Evolutionary conservation across 2,329 filamentous ascomycete genomes (phyloP).

Genomic region (Cytospora piceae): DNA sequence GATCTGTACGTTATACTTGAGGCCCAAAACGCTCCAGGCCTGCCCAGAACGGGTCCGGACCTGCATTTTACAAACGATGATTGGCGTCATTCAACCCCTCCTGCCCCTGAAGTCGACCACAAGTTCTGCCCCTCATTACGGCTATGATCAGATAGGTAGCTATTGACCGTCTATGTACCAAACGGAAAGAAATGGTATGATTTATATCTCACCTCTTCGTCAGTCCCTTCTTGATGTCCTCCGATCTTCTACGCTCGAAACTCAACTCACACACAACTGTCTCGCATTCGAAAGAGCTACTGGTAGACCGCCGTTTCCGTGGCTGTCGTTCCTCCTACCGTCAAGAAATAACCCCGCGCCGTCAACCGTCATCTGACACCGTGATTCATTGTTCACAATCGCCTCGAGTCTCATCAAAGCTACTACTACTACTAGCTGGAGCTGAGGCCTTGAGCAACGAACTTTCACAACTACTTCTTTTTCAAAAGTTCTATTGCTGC

Average conservation of each 20-base stretch:
- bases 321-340: background rate
- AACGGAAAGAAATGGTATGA: background rate
- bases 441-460: background rate
- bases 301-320: constrained; percentile 1
- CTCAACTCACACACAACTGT: background rate
- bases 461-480: background rate
- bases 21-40: constrained; percentile 21
- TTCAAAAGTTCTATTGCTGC: constrained; percentile 14
- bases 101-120: constrained; percentile 11
- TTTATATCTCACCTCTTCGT: background rate
- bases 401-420: background rate
- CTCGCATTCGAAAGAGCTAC: constrained; percentile 2
- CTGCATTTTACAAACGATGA: constrained; percentile 22
- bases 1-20: constrained; percentile 17
- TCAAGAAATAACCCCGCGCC: constrained; percentile 14
- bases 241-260: background rate
- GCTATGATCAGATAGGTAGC: background rate
- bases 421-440: background rate
- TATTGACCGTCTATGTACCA: constrained; percentile 3
- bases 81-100: constrained; percentile 17
- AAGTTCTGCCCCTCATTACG: constrained; percentile 14
- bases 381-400: constrained; percentile 9
- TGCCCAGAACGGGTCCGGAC: constrained; percentile 25
- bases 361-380: constrained; percentile 23
- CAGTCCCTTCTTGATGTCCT: background rate